These are phyloP conservation scores for Echeveria elegans DNA, from an alignment of 164 flowering plant species.

Conservation along the genomic window DNA sequence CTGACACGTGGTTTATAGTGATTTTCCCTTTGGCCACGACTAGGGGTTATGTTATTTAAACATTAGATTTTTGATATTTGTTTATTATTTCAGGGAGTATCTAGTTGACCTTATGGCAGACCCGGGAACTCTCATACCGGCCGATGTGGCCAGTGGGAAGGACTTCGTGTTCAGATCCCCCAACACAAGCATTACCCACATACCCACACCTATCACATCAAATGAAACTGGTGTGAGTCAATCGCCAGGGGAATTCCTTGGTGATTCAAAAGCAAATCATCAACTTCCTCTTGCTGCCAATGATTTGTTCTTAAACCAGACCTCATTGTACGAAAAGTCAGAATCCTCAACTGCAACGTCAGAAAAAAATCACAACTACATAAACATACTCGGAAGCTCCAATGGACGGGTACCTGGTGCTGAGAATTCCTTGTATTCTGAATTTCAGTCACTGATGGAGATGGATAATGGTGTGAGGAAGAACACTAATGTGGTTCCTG, in stretches of 20 bases:
- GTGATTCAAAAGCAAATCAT: constrained; percentile 26
- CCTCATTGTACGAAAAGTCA: constrained; percentile 23
- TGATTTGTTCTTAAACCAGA: constrained; percentile 17
- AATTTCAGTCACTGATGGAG: constrained; percentile 29
- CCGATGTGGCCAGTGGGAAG: constrained; percentile 57
- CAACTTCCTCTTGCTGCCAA: constrained; percentile 19
- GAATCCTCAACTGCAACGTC: constrained; percentile 26
- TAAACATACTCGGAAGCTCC: constrained; percentile 32
- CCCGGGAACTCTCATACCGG: constrained; percentile 96
- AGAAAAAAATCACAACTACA: constrained; percentile 25
- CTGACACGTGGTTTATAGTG: too few relatives aligned
- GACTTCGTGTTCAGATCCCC: constrained; percentile 39
- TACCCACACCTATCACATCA: constrained; percentile 24
- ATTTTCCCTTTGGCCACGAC: too few relatives aligned
- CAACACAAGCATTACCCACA: constrained; percentile 30
- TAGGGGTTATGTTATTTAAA: neutral
- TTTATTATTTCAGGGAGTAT: constrained; percentile 61
- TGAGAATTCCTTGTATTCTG: constrained; percentile 46
- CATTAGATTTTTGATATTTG: neutral
- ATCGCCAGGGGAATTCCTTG: constrained; percentile 19
- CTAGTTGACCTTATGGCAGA: constrained; percentile 98
- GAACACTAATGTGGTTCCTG: constrained; percentile 56
- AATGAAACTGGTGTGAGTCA: constrained; percentile 23
- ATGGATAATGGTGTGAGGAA: constrained; percentile 44
- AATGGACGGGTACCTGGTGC: constrained; percentile 18